These are phyloP conservation scores for Ilex aquifolium DNA, from an alignment of 257 asterid genomes.

Conservation along the genomic window DNA sequence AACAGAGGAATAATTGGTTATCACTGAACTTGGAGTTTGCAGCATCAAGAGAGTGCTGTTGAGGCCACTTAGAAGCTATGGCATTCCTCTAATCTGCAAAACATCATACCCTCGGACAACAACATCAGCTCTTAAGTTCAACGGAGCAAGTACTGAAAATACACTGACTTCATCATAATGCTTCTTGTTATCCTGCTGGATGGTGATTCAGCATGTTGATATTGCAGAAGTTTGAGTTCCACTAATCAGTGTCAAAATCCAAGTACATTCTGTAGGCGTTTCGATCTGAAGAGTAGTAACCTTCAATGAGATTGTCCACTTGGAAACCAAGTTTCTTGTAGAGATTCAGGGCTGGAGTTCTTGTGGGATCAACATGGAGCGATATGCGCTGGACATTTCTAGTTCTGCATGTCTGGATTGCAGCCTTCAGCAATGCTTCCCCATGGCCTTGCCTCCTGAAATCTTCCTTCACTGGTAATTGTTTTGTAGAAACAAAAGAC, in stretches of 20 bases:
- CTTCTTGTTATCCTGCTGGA: not conserved
- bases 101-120: not conserved
- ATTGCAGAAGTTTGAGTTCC: not conserved
- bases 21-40: too few relatives aligned
- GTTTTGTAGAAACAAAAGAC: constrained; percentile 10
- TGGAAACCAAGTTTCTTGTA: constrained; percentile 74
- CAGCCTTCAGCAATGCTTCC: constrained; percentile 68
- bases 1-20: too few relatives aligned
- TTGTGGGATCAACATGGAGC: constrained; percentile 84
- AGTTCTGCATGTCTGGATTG: constrained; percentile 61
- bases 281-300: constrained; percentile 70
- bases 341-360: constrained; percentile 61
- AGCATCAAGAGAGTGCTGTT: not conserved
- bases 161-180: not conserved
- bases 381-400: constrained; percentile 62
- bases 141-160: not conserved
- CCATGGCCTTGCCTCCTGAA: constrained; percentile 65
- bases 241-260: constrained; percentile 44
- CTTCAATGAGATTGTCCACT: constrained; percentile 58
- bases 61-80: not conserved
- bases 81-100: not conserved
- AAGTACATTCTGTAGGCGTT: constrained; percentile 83
- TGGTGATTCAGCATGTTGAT: not conserved
- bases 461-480: constrained; percentile 56
- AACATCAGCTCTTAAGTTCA: not conserved